A percentile compares a stretch with the other conserved stretches of the same genome.
These are phyloP conservation scores for Serendipita sp. DNA, from an alignment of 768 basidiomycete genomes.

Conservation along the genomic window DNA sequence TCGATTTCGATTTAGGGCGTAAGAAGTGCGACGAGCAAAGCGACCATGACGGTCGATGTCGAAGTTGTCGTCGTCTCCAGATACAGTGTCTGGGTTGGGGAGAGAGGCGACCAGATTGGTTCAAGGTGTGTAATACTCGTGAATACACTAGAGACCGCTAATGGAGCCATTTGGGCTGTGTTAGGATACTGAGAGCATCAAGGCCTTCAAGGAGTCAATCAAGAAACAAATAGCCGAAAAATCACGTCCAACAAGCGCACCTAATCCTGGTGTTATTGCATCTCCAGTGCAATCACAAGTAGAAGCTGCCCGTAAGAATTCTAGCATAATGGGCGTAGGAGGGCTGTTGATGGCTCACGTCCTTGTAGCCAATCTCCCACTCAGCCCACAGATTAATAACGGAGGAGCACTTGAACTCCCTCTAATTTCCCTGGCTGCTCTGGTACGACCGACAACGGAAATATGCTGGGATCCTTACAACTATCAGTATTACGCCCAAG, in stretches of 20 bases:
- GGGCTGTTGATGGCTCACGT: no score
- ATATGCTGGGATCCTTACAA: not conserved
- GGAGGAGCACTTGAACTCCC: not conserved
- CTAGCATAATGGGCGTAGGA: no score
- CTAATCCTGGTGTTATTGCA: no score
- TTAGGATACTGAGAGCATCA: not conserved
- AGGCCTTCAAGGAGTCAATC: not conserved
- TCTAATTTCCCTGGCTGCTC: not conserved
- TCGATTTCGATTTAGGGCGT: not conserved
- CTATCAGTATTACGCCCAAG: not conserved
- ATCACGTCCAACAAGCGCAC: no score
- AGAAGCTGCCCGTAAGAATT: no score
- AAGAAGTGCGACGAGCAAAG: constrained; percentile 5
- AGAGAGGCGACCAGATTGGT: not conserved
- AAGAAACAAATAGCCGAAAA: not conserved
- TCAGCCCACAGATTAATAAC: not conserved
- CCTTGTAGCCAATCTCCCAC: not conserved
- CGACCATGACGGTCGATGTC: not conserved
- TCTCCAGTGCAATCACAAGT: no score
- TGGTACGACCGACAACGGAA: not conserved
- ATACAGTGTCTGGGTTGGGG: not conserved
- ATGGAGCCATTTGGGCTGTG: not conserved
- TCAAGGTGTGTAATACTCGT: not conserved
- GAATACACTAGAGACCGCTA: not conserved
- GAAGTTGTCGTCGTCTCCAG: not conserved